These are phyloP conservation scores for Coleophoma cylindrospora DNA, from an alignment of 2,329 filamentous ascomycete genomes.

Conservation along the genomic window DNA sequence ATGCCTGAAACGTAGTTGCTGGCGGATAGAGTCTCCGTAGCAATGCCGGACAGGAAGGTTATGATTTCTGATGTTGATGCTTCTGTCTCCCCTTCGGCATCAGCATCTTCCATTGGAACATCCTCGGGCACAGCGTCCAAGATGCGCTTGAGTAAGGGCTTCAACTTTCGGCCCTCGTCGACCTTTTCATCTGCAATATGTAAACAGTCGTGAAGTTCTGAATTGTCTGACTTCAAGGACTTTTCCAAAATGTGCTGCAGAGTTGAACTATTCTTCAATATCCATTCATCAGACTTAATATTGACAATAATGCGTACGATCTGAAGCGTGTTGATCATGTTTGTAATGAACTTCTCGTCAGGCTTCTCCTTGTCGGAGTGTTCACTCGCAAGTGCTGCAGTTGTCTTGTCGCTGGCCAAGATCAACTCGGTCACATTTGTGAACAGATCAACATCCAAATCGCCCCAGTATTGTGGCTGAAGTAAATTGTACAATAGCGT, in stretches of 20 bases:
- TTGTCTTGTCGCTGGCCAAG: constrained; percentile 74
- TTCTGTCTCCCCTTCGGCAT: constrained; percentile 80
- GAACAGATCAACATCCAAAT: constrained; percentile 87
- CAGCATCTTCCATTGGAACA: constrained; percentile 66
- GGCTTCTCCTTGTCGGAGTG: constrained; percentile 63
- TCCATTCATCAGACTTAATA: constrained; percentile 86
- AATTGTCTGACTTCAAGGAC: constrained; percentile 78
- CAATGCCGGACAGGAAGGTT: constrained; percentile 75
- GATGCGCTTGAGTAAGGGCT: constrained; percentile 74
- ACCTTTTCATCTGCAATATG: constrained; percentile 68
- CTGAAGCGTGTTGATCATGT: constrained; percentile 90
- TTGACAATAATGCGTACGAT: constrained; percentile 87
- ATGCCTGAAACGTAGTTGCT: constrained; percentile 82
- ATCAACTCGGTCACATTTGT: constrained; percentile 86
- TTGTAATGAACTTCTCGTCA: constrained; percentile 80
- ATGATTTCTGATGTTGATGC: constrained; percentile 82
- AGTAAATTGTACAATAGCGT: constrained; percentile 78
- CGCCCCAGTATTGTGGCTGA: constrained; percentile 84
- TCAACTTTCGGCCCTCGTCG: constrained; percentile 65
- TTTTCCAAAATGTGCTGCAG: constrained; percentile 90
- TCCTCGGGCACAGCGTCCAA: constrained; percentile 84
- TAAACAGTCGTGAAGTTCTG: constrained; percentile 89
- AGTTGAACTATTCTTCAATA: constrained; percentile 68
- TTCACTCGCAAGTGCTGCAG: constrained; percentile 52
- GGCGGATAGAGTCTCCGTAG: constrained; percentile 79